A percentile compares a stretch with the other conserved stretches of the same genome.
These are phyloP conservation scores for Chaetomium olivaceum DNA, from an alignment of 2,329 filamentous ascomycete species.

Conservation along the genomic window DNA sequence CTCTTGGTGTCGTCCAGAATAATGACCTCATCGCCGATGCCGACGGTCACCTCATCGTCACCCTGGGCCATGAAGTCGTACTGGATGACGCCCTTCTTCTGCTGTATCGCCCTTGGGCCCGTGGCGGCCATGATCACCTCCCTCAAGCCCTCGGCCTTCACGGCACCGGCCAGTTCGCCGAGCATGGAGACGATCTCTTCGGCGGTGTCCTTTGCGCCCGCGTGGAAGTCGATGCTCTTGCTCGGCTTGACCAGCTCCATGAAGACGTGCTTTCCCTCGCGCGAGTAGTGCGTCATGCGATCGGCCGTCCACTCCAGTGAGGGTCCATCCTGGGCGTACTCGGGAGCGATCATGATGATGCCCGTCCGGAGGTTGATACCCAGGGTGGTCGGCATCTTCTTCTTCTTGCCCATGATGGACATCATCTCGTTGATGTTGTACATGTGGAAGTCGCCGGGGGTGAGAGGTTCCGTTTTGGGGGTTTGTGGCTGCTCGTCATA, in stretches of 20 bases:
- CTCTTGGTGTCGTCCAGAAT: constrained; percentile 88
- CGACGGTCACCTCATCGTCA: constrained; percentile 93
- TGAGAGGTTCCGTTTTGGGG: constrained; percentile 43
- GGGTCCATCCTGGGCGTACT: constrained; percentile 77
- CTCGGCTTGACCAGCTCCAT: constrained; percentile 88
- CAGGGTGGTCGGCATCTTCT: constrained; percentile 96
- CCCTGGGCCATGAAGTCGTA: constrained; percentile 98
- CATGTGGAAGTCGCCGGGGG: constrained; percentile 83
- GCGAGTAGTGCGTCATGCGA: constrained; percentile 94
- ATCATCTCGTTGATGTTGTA: constrained; percentile 99
- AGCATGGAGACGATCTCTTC: constrained; percentile 87
- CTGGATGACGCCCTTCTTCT: constrained; percentile 82
- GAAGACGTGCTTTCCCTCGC: constrained; percentile 97
- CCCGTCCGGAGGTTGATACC: constrained; percentile 91
- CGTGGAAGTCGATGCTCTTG: constrained; percentile 95
- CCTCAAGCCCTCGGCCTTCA: constrained; percentile 76
- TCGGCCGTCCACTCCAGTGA: constrained; percentile 93
- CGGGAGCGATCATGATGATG: constrained; percentile 85
- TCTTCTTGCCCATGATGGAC: constrained; percentile 92
- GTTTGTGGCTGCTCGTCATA: constrained; percentile 43
- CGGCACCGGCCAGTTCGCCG: constrained; percentile 84
- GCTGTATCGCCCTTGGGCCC: constrained; percentile 50
- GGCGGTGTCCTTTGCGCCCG: constrained; percentile 94
- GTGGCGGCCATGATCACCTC: constrained; percentile 84
- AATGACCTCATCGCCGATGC: constrained; percentile 84